Base-by-base conservation (phyloP, 768 basidiomycete species). In the Lactifluus echinatus region DNA sequence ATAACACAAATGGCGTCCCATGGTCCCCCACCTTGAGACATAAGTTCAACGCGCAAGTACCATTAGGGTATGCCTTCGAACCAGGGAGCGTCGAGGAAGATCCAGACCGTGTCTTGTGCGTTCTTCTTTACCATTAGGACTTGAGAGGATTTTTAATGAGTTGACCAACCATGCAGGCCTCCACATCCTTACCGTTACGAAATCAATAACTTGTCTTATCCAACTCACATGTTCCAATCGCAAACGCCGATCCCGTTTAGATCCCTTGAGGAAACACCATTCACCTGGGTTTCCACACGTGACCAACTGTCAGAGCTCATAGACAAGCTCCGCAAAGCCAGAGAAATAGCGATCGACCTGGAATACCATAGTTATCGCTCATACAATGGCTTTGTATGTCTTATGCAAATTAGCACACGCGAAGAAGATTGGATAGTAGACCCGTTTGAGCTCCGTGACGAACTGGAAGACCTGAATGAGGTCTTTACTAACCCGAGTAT, bases 281-380 rank as follows among this genome's bases (percentile, higher is more conserved):
- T 88, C 63, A 80, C 77, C 17, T 93, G 83, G 76, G 77, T 97
- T 2, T 77, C 81, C 6, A 85, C 82, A 11, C 65, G 74, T 0
- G 71, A 74, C 17, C 73, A 74, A 5, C 75, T 96, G 42, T 69
- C 78, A 12, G 67, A 65, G 31, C 84, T 96, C 80, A 74, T 94
- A 4, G 77, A 76, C 12, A 77, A 79, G 55, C 76, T 98, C n/a
- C 78, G 79, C 26, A 66, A 68, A 5, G 78, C 76, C n/a, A 72
- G 71, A 24, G 93, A 95, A 69, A 83, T 98, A 52, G 95, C 96
- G 0, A 78, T 99, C 24, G 96, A 99, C 71, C 74, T 99, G 28
- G 95, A 99, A 71, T 89, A 97, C 67, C 93, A 98, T 75, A 86
- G 81, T 60, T 89, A 87, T 64, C 79, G 93, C 36, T 83, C 86